A percentile compares a stretch with the other conserved stretches of the same genome.
Conservation (phyloP, 495 filamentous ascomycete genomes). For the Aspergillus asperescens region DNA sequence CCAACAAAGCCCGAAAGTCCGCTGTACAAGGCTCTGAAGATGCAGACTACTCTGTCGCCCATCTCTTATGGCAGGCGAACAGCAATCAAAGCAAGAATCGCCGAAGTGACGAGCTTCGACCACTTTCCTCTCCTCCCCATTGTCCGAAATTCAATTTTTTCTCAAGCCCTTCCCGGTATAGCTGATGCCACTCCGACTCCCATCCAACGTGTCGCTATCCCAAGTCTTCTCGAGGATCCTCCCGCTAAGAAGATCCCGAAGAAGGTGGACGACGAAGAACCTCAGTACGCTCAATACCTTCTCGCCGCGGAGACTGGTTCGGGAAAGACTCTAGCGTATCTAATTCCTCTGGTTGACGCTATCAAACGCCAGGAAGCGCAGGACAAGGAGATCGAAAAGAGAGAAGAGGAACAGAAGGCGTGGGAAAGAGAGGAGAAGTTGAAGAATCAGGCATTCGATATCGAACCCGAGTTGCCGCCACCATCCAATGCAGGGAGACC, state of each 20-base stretch:
- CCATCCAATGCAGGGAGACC: conserved; percentile 68
- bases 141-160: conserved; percentile 65
- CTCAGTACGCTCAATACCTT: conserved; percentile 66
- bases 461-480: conserved; percentile 51
- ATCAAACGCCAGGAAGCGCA: conserved; percentile 70
- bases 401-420: conserved; percentile 45
- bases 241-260: conserved; percentile 26
- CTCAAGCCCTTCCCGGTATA: conserved; percentile 67
- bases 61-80: conserved; percentile 68
- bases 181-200: conserved; percentile 72
- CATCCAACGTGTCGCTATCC: conserved; percentile 83
- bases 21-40: conserved; percentile 82
- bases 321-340: conserved; percentile 90
- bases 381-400: conserved; percentile 51
- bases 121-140: conserved; percentile 68
- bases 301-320: conserved; percentile 95
- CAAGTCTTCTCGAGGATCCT: conserved; percentile 56
- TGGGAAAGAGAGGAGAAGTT: conserved; percentile 44
- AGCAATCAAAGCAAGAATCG: conserved; percentile 63
- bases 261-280: conserved; percentile 25
- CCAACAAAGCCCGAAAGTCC: conserved; percentile 43
- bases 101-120: conserved; percentile 68
- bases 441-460: conserved; percentile 44
- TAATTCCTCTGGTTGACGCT: conserved; percentile 74
- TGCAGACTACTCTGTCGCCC: conserved; percentile 73